Percentiles rank a stretch among this genome's conserved stretches.
Evolutionary conservation across 2,329 filamentous ascomycete genomes (phyloP).

Genomic region (Cryphonectria radicalis): DNA sequence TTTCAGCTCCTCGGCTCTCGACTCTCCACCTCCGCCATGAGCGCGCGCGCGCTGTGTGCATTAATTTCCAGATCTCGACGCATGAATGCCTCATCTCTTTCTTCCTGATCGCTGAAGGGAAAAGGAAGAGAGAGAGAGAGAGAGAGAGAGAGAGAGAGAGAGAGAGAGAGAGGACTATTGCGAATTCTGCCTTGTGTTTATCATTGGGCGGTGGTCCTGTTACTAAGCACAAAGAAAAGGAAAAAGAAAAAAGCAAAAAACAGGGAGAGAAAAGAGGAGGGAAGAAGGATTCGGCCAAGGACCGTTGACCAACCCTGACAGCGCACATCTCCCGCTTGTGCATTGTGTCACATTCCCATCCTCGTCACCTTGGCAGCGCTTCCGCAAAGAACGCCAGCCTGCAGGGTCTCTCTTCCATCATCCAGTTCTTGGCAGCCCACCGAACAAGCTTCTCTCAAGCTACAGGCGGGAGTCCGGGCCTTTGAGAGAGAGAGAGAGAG

Average conservation of each 20-base stretch:
- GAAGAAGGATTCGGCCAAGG: conserved; percentile 8
- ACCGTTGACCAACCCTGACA: neutral
- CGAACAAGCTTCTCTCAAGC: conserved; percentile 6
- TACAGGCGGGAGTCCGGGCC: neutral
- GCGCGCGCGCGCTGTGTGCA: neutral
- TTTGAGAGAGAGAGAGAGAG: no score
- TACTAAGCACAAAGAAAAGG: neutral
- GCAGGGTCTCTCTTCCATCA: neutral
- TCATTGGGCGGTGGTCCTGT: neutral
- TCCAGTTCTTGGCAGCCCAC: neutral
- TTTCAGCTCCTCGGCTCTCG: neutral
- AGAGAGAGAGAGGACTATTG: neutral
- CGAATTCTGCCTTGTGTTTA: neutral
- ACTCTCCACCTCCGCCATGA: neutral
- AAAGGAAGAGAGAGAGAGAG: no score
- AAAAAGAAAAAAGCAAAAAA: no score
- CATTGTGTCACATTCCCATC: neutral
- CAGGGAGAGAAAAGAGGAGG: neutral
- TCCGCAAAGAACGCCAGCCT: neutral
- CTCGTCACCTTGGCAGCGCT: conserved; percentile 6
- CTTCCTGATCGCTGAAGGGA: neutral
- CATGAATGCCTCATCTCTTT: neutral
- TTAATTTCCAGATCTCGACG: neutral
- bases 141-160: neutral
- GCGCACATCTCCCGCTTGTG: conserved; percentile 3